A percentile compares a stretch with the other conserved stretches of the same genome.
Conservation (phyloP, 2,329 filamentous ascomycete species). For the Lasiodiplodia gonubiensis region DNA sequence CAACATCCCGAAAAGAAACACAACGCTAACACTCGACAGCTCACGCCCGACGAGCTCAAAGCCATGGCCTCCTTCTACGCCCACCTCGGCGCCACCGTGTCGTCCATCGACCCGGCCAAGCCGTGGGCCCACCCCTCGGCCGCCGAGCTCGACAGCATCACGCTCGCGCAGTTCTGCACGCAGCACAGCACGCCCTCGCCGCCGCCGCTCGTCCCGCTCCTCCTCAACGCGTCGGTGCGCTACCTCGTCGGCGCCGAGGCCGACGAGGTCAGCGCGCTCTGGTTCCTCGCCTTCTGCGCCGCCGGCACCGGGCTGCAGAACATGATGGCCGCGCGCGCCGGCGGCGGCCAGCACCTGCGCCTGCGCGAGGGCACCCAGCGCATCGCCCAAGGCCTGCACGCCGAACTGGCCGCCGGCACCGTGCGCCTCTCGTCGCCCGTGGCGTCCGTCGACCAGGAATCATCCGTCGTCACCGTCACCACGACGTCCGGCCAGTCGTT, state of each 20-base stretch:
- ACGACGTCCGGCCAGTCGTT: conserved; percentile 35
- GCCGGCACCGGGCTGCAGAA: conserved; percentile 14
- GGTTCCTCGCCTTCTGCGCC: conserved; percentile 15
- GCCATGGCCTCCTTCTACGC: conserved; percentile 12
- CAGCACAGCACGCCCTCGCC: conserved; percentile 7
- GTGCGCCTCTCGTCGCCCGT: conserved; percentile 44
- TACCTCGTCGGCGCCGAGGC: conserved; percentile 14
- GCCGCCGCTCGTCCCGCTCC: not conserved
- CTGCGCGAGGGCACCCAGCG: conserved; percentile 10
- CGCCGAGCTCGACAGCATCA: conserved; percentile 14
- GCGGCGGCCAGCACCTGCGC: conserved; percentile 16
- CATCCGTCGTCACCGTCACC: conserved; percentile 32
- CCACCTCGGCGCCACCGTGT: not conserved
- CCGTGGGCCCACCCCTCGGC: not conserved
- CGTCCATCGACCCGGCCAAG: conserved; percentile 1
- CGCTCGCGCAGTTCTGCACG: conserved; percentile 9
- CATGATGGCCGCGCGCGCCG: conserved; percentile 15
- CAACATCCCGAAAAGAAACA: not conserved
- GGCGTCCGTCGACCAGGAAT: conserved; percentile 37
- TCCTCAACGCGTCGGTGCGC: not conserved
- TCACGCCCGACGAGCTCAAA: conserved; percentile 12
- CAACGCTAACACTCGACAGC: not conserved
- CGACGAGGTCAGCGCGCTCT: conserved; percentile 21
- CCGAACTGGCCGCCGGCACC: conserved; percentile 38
- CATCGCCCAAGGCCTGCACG: conserved; percentile 44